These are phyloP conservation scores for Russula griseocarnosa DNA, from an alignment of 768 basidiomycete species.

Conservation along the genomic window DNA sequence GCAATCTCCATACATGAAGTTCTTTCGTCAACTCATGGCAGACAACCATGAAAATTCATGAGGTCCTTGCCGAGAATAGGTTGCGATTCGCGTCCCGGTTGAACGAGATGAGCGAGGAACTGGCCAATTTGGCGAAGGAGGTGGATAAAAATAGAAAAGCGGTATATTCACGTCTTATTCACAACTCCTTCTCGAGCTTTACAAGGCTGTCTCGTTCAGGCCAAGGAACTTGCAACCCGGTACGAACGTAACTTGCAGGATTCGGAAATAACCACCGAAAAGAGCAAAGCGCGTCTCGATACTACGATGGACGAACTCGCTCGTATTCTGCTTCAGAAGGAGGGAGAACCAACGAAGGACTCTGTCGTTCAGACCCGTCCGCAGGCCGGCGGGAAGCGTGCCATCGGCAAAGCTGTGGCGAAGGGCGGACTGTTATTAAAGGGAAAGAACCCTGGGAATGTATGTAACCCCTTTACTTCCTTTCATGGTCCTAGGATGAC, in stretches of 20 bases:
- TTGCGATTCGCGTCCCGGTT: conserved; percentile 80
- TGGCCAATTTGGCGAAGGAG: conserved; percentile 77
- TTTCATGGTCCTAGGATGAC: conserved; percentile 11
- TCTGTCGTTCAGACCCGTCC: conserved; percentile 62
- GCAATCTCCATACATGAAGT: conserved; percentile 6
- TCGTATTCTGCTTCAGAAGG: conserved; percentile 86
- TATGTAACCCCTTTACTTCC: conserved; percentile 35
- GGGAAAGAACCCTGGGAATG: conserved; percentile 89
- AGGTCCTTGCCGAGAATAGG: conserved; percentile 85
- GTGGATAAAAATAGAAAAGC: conserved; percentile 93
- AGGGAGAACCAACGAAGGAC: conserved; percentile 89
- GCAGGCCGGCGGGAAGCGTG: conserved; percentile 68
- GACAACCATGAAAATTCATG: conserved; percentile 81
- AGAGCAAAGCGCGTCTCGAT: conserved; percentile 83
- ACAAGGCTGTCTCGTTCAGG: conserved; percentile 42
- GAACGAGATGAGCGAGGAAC: conserved; percentile 97
- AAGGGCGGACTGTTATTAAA: conserved; percentile 88
- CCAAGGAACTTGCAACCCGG: conserved; percentile 84
- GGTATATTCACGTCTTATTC: conserved; percentile 42
- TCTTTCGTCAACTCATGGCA: conserved; percentile 83
- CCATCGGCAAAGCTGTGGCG: conserved; percentile 84
- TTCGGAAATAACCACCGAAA: conserved; percentile 81
- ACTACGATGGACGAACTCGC: conserved; percentile 91
- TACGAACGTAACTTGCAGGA: conserved; percentile 89
- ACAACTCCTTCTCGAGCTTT: background rate